These are phyloP conservation scores for Neltuma alba DNA, from an alignment of 306 rosid species.

Conservation along the genomic window DNA sequence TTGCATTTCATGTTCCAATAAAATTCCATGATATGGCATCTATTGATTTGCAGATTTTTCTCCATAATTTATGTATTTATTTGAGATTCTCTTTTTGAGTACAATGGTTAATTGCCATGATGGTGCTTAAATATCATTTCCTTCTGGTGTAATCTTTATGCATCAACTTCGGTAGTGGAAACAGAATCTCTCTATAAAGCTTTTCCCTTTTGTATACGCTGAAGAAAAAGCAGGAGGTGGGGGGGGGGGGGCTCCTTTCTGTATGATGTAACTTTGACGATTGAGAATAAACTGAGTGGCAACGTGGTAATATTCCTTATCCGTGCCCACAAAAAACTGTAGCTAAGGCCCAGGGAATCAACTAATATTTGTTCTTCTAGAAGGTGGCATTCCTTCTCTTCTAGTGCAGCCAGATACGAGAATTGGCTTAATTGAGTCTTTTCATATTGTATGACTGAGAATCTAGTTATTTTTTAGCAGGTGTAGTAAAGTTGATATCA, in stretches of 20 bases:
- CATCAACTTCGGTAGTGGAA: slow-evolving; percentile 39
- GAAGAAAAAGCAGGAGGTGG: neutral
- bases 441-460: neutral
- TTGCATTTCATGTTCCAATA: slow-evolving; percentile 24
- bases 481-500: slow-evolving; percentile 20
- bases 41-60: slow-evolving; percentile 27
- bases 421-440: slow-evolving; percentile 24
- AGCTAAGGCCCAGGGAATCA: slow-evolving; percentile 29
- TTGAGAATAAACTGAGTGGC: slow-evolving; percentile 42
- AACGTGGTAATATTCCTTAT: slow-evolving; percentile 43
- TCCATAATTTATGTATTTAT: neutral
- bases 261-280: slow-evolving; percentile 36
- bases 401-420: slow-evolving; percentile 25
- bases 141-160: slow-evolving; percentile 35
- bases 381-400: slow-evolving; percentile 7
- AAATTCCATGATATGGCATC: neutral
- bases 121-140: slow-evolving; percentile 9
- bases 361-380: slow-evolving; percentile 27
- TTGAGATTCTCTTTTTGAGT: slow-evolving; percentile 15
- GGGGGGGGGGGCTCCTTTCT: slow-evolving; percentile 30
- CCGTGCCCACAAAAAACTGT: slow-evolving; percentile 26
- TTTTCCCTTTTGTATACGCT: neutral
- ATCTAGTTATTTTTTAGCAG: slow-evolving; percentile 32
- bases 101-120: slow-evolving; percentile 33
- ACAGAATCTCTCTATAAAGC: slow-evolving; percentile 40